Evolutionary conservation across 1,139 yeast species (phyloP), one percentile per base, ranked within the genome.

Genomic region (Diutina rugosa): DNA sequence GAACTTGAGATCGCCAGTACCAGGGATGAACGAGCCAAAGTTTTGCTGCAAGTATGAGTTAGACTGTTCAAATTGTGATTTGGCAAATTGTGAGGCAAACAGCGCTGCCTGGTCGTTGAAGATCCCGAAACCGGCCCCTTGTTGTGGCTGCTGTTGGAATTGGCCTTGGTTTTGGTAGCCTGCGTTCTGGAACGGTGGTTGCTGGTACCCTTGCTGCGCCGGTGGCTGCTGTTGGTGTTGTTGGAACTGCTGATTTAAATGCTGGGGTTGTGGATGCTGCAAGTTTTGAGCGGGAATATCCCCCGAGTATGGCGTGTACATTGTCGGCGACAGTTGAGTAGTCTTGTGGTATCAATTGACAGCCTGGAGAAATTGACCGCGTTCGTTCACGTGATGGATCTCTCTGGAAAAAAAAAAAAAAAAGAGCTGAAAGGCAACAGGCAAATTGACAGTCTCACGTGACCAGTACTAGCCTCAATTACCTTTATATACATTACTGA

Each of bases 61-160:
- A 46, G 83, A 78, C 51, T 80, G 78, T 58, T 79, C 84, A 56
- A 93, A 80, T 5, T 98, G 97, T 57, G 81, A 80, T 64, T 89
- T 87, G 41, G 98, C 97, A 59, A 91, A 83, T 65, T 89, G 96
- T 45, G 93, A 80, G 1, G 97, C 97, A 77, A 93, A 79, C 56
- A 87, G 82, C 0, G 96, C 81, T 6, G 90, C 81, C 26, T 96
- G 95, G 65, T 89, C 96, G 61, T 79, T 81, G 67, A 90, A 80
- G 62, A 87, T 77, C 59, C 74, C 72, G 6, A 60, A 60, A 54
- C 60, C 54, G 9, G 53, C 45, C 29, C 44, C 58, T n/a, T 55
- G 16, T 29, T 46, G 46, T 29, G 55, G 56, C 46, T 6, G 35
- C 21, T 49, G 52, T 29, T 57, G 58, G 46, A 55, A 59, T 21